These are phyloP conservation scores for Hyphopichia buzzinii DNA, from an alignment of 1,139 yeast species.

Conservation along the genomic window DNA sequence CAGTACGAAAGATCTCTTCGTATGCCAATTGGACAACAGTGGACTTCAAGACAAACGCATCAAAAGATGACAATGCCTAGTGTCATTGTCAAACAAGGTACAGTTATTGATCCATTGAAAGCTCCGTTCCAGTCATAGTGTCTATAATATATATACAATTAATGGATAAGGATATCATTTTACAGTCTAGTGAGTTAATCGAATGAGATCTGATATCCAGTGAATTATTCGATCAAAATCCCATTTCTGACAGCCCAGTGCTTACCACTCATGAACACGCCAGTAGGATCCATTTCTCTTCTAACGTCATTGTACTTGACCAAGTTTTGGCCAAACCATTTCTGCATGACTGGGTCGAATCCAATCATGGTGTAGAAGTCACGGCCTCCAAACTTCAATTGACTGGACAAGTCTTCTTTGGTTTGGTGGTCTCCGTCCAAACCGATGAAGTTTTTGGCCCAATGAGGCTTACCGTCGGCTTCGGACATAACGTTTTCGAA, in stretches of 20 bases:
- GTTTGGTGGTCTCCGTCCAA: constrained; percentile 41
- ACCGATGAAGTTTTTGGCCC: constrained; percentile 98
- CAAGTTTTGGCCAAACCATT: constrained; percentile 82
- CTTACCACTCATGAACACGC: constrained; percentile 73
- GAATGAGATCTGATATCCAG: no score
- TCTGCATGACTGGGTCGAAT: constrained; percentile 60
- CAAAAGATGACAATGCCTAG: constrained; percentile 88
- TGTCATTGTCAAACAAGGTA: constrained; percentile 82
- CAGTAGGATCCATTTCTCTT: constrained; percentile 70
- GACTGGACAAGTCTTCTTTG: constrained; percentile 36
- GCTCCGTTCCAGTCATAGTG: constrained; percentile 67
- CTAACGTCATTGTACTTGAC: constrained; percentile 59
- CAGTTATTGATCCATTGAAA: constrained; percentile 85
- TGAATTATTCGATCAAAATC: constrained; percentile 40
- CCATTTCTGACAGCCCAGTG: constrained; percentile 85
- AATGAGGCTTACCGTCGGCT: constrained; percentile 93
- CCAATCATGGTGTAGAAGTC: constrained; percentile 80
- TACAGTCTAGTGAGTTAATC: no score
- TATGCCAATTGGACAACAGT: constrained; percentile 97
- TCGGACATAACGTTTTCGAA: constrained; percentile 76
- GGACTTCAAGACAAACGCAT: constrained; percentile 87
- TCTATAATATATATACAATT: no score
- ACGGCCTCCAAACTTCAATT: constrained; percentile 42
- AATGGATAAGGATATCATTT: no score
- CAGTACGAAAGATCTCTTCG: constrained; percentile 92